Conservation (phyloP, 1,284 basidiomycete genomes). For the Cutaneotrichosporon sp. region DNA sequence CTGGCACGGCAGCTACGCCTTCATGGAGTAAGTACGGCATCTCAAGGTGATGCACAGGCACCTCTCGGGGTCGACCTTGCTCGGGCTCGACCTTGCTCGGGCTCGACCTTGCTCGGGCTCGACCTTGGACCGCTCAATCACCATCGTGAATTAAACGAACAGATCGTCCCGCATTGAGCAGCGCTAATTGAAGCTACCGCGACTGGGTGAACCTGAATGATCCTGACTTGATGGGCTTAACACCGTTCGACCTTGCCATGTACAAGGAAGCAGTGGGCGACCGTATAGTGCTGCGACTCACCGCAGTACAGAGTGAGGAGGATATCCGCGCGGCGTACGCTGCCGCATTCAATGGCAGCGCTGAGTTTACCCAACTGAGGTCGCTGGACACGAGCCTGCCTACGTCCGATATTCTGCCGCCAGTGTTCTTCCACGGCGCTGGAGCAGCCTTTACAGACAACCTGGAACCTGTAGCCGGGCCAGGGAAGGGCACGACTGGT, state of each 20-base stretch:
- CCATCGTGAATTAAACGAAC: background rate
- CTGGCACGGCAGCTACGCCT: constrained; percentile 45
- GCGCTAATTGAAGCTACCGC: constrained; percentile 27
- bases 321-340: constrained; percentile 2
- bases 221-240: constrained; percentile 20
- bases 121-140: too few species aligned
- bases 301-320: constrained; percentile 17
- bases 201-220: constrained; percentile 43
- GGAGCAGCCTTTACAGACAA: too few species aligned
- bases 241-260: constrained; percentile 28
- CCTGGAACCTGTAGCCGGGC: too few species aligned
- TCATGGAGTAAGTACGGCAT: constrained; percentile 44
- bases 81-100: too few species aligned
- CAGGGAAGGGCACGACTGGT: too few species aligned
- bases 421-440: constrained; percentile 40
- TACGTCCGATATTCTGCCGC: constrained; percentile 28
- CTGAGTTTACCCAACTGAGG: too few species aligned
- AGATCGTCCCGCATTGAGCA: too few species aligned
- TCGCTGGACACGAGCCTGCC: constrained; percentile 27
- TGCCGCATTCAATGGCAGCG: too few species aligned
- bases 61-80: too few species aligned
- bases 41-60: too few species aligned
- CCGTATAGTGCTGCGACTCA: constrained; percentile 27
- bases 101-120: too few species aligned
- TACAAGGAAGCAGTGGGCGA: constrained; percentile 43